These are phyloP conservation scores for Beta corolliflora DNA, from an alignment of 179 eudicot species.

Conservation along the genomic window DNA sequence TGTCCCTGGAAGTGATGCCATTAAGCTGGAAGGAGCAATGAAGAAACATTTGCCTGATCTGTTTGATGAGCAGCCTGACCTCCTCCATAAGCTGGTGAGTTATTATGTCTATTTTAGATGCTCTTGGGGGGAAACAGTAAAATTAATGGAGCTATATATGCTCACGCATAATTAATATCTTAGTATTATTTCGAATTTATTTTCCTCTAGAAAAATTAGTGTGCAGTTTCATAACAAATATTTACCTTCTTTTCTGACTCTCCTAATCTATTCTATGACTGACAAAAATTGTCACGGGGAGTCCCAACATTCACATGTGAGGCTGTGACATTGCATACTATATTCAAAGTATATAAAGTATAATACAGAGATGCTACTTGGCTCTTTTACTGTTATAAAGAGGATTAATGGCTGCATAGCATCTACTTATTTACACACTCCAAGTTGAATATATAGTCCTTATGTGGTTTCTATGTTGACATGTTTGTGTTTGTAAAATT, in stretches of 20 bases:
- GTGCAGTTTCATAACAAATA: too few species aligned
- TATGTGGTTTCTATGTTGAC: neutral
- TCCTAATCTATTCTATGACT: neutral
- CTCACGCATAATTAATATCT: too few species aligned
- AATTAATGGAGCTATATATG: too few species aligned
- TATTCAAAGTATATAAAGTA: neutral
- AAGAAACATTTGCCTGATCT: slow-evolving; percentile 88
- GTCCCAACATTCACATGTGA: neutral
- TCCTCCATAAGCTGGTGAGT: slow-evolving; percentile 95
- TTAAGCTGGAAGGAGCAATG: slow-evolving; percentile 83
- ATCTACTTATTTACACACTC: neutral
- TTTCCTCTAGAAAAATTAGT: too few species aligned
- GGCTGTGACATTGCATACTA: neutral
- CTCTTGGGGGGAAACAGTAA: neutral
- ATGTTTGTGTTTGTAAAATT: slow-evolving; percentile 5
- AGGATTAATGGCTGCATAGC: neutral
- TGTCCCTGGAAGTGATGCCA: slow-evolving; percentile 80
- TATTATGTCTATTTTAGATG: slow-evolving; percentile 11
- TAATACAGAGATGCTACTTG: neutral
- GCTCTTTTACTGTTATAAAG: neutral
- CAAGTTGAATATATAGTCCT: neutral
- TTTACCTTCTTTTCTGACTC: neutral
- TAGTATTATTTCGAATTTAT: too few species aligned
- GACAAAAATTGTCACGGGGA: neutral
- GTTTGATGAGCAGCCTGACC: slow-evolving; percentile 96